Percentiles rank a stretch among this genome's conserved stretches.
phyloP scores from a whole-genome alignment of 148 eudicot species.

The Camellia japonica region DNA sequence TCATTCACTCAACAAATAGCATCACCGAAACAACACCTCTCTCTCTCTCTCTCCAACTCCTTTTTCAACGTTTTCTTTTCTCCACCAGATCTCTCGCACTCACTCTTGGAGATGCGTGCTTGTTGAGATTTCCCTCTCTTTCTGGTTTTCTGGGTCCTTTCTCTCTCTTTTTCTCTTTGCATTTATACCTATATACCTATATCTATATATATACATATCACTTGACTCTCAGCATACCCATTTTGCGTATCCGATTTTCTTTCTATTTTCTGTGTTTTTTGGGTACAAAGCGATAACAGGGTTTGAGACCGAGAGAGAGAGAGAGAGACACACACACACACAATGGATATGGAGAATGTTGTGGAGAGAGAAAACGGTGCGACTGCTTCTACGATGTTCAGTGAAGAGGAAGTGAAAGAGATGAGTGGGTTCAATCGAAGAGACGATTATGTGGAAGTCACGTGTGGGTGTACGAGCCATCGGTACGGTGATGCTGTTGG shows the following conservation, averaged over 20 bases:
- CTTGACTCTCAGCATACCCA: conserved; percentile 15
- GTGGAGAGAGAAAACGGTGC: conserved; percentile 16
- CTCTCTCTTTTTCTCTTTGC: conserved; percentile 13
- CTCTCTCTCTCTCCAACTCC: conserved; percentile 5
- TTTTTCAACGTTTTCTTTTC: conserved; percentile 41
- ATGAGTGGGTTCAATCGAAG: conserved; percentile 29
- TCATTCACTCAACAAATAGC: conserved; percentile 18
- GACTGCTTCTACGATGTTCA: conserved; percentile 32
- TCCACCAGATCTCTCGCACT: conserved; percentile 45
- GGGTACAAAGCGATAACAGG: neutral
- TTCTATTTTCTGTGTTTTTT: neutral
- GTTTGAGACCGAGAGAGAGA: neutral
- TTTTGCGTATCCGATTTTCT: neutral
- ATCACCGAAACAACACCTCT: conserved; percentile 3
- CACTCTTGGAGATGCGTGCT: conserved; percentile 38
- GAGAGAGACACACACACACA: neutral
- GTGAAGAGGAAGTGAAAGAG: conserved; percentile 21
- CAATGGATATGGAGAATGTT: conserved; percentile 16
- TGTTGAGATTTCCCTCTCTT: conserved; percentile 17
- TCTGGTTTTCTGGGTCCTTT: conserved; percentile 19
- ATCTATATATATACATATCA: neutral
- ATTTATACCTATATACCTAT: neutral
- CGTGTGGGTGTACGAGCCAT: conserved; percentile 71
- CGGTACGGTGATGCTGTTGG: conserved; percentile 74
- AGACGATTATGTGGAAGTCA: conserved; percentile 46